Evolutionary conservation across 768 basidiomycete genomes (phyloP).

Genomic region (Boletales sp.): DNA sequence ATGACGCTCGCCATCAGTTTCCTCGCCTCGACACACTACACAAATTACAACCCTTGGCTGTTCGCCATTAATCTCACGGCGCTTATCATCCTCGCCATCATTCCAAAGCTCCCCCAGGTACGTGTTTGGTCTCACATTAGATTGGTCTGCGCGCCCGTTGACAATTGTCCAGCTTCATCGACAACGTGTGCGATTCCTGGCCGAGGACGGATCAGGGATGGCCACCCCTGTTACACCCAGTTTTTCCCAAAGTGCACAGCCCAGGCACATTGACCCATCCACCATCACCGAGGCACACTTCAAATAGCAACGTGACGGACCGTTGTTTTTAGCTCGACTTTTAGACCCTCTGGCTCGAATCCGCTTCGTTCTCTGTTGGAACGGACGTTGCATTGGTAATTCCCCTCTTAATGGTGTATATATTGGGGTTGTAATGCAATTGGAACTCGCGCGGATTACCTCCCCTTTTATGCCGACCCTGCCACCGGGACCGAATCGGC

Average conservation of each 20-base stretch:
- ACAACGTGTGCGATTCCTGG: conserved; percentile 75
- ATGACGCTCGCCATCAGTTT: conserved; percentile 70
- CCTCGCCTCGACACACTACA: conserved; percentile 96
- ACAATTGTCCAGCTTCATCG: conserved; percentile 62
- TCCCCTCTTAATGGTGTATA: conserved; percentile 31
- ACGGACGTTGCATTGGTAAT: conserved; percentile 24
- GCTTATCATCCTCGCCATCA: conserved; percentile 69
- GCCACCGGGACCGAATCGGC: conserved; percentile 1
- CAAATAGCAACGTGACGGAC: conserved; percentile 29
- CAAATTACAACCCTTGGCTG: conserved; percentile 90
- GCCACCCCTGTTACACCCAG: conserved; percentile 62
- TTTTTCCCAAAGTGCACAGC: conserved; percentile 50
- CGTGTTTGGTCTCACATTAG: conserved; percentile 16
- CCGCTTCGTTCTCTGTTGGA: conserved; percentile 13
- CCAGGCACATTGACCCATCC: conserved; percentile 25
- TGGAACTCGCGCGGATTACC: conserved; percentile 10
- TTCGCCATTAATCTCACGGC: conserved; percentile 90
- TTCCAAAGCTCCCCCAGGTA: conserved; percentile 96
- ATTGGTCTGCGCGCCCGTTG: conserved; percentile 10
- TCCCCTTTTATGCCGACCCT: conserved; percentile 10
- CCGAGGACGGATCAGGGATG: conserved; percentile 59
- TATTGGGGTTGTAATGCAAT: conserved; percentile 28
- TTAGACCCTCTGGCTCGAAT: too few species aligned
- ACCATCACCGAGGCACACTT: conserved; percentile 50
- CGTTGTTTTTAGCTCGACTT: too few species aligned